phyloP scores from a whole-genome alignment of 345 rosid species.

The Rhodomyrtus tomentosa region DNA sequence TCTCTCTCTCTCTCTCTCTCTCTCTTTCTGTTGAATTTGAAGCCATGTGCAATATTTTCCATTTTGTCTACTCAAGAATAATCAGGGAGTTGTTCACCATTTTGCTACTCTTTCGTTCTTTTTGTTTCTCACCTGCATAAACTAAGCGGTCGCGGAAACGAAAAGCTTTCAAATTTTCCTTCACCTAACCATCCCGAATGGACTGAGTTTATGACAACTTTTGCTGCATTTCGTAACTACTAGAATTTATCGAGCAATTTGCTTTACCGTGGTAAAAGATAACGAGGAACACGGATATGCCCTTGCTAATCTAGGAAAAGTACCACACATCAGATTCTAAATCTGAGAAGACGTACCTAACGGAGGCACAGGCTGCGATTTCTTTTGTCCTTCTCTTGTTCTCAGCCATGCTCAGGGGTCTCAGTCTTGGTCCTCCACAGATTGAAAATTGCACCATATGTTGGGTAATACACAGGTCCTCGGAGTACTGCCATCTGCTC shows the following conservation, averaged over 20 bases:
- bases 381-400: not conserved
- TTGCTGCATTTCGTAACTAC: not conserved
- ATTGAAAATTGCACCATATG: not conserved
- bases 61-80: not conserved
- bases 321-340: not conserved
- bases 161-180: not conserved
- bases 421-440: not conserved
- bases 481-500: not conserved
- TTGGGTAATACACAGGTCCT: not conserved
- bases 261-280: not conserved
- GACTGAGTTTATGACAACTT: not conserved
- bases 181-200: not conserved
- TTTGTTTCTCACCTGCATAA: not conserved
- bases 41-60: not conserved
- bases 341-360: not conserved
- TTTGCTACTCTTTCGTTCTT: not conserved
- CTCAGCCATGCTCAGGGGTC: not conserved
- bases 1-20: not conserved
- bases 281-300: not conserved
- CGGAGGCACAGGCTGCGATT: not conserved
- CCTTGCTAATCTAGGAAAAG: not conserved
- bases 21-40: not conserved
- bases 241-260: not conserved
- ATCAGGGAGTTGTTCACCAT: not conserved
- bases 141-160: not conserved